Base-by-base conservation (phyloP, 2,329 filamentous ascomycete species). In the Onygenales sp. region DNA sequence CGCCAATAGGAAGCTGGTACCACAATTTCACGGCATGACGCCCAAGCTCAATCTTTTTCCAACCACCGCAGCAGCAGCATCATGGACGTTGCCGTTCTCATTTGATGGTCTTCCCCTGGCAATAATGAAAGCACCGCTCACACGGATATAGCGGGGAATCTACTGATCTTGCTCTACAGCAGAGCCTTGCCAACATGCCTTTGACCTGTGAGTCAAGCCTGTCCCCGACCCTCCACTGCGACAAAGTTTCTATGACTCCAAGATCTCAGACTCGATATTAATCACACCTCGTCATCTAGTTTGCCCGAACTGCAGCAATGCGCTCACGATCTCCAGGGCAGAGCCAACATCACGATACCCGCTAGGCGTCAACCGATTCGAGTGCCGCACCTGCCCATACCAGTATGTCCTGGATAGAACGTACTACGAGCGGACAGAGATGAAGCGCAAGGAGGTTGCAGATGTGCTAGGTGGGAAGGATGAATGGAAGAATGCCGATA, bases 371-470 rank as follows among this genome's bases (percentile, higher is more conserved):
- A 96, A 96, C 76, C 86, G 90, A 54, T 89, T 97, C 71, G 89
- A 95, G 72, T 98, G 93, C 75, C 87, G 89, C 54, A 95, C 90
- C 54, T 98, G 93, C 63, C 92, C 93, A 3, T 98, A 95, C 75
- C 85, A 94, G 69, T 90, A 89, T 71, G 76, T 86, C 54, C 85
- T 97, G 64, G 84, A 85, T 60, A 81, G 85, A 63, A 82, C 84
- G 56, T 87, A 89, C 71, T 95, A 83, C 73, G 90, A 95, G 65
- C 86, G 88, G 62, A 86, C 86, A 60, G 68, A 70, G 33, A 90
- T 93, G 77, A 85, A 86, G 72, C 83, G 86, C 67, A 92, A 93
- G 71, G 88, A 94, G 67, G 84, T 86, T 61, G 92, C 95, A 62
- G 92, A 87, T 61, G 87, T 97, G 49, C 85, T 97, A 64, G 93